Base-by-base conservation (phyloP, 1,284 basidiomycete species). In the Apiotrichum gamsii region DNA sequence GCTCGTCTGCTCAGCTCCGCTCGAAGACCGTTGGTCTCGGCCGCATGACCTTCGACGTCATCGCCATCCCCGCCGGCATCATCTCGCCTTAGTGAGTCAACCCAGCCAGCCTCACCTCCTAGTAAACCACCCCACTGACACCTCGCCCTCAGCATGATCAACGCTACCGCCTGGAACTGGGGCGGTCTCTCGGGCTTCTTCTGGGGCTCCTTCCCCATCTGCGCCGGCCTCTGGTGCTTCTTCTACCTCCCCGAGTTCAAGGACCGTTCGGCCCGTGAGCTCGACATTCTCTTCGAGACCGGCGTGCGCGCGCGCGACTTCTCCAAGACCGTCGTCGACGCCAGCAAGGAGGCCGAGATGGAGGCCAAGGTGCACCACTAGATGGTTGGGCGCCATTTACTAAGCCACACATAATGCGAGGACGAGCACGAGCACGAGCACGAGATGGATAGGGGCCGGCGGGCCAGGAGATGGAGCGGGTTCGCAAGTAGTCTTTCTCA, bases 1-100 rank as follows among this genome's bases (percentile, higher is more conserved):
- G 69, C 18, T 48, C 59, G 0, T 69, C 70, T 16, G 71, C 72
- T 10, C 68, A 72, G 28, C 61, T 74, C 8, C 60, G 73, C 36
- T 62, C 67, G 38, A 77, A 77, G 64, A 72, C 75, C 2, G 69
- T 77, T 59, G 75, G 72, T 66, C 40, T 62, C 23, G 47, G 50
- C 21, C 59, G 60, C 11, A 54, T 50, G 28, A 8, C 39, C 4
- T 61, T 45, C 44, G 39, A 56, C 42, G 52, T 54, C 20, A 6
- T 32, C 31, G 23, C 16, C 14, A 42, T 42, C 31, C 21, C 23
- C 9, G 20, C 40, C 2, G 40, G 40, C 5, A 33, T 34, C 40
- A 11, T 42, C 21, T 24, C n/a, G 23, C 19, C 40, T 14, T 42
- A 42, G n/a, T n/a, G n/a, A n/a, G n/a, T n/a, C n/a, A n/a, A n/a